phyloP scores from a whole-genome alignment of 2,329 filamentous ascomycete genomes.

The Talaromyces pinophilus region DNA sequence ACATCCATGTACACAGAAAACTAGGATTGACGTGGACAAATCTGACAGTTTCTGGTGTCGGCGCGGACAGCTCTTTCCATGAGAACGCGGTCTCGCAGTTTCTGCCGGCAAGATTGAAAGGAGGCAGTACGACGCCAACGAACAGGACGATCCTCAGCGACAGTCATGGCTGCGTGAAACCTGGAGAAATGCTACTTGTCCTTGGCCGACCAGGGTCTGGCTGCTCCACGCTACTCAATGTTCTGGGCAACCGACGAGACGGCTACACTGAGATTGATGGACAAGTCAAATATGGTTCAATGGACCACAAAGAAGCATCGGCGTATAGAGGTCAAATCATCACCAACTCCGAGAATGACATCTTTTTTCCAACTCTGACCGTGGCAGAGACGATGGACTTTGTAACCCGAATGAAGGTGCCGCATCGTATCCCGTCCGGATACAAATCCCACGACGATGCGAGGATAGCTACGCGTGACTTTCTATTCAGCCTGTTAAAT shows the following conservation, averaged over 20 bases:
- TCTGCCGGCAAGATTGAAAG: slow-evolving; percentile 57
- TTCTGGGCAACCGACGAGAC: slow-evolving; percentile 64
- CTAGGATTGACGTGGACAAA: too few species aligned
- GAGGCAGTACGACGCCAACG: slow-evolving; percentile 55
- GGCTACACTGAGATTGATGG: slow-evolving; percentile 62
- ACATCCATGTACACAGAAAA: too few species aligned
- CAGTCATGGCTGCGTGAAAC: slow-evolving; percentile 68
- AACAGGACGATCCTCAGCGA: slow-evolving; percentile 57
- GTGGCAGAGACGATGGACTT: slow-evolving; percentile 57
- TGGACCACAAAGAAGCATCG: slow-evolving; percentile 45
- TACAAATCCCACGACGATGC: not conserved
- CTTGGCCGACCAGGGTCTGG: slow-evolving; percentile 67
- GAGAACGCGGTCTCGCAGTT: slow-evolving; percentile 64
- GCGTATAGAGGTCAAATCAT: slow-evolving; percentile 60
- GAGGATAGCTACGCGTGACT: not conserved
- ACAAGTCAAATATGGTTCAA: slow-evolving; percentile 58
- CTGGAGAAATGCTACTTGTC: slow-evolving; percentile 71
- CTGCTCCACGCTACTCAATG: slow-evolving; percentile 70
- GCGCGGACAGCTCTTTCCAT: slow-evolving; percentile 46
- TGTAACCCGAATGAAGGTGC: slow-evolving; percentile 59
- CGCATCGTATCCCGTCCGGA: slow-evolving; percentile 44
- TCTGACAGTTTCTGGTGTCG: too few species aligned
- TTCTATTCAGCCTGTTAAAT: slow-evolving; percentile 53
- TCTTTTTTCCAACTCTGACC: slow-evolving; percentile 54
- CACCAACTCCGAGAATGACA: slow-evolving; percentile 56